A percentile compares a stretch with the other conserved stretches of the same genome.
phyloP scores from a whole-genome alignment of 1,139 yeast genomes.

The Diutina sp. region DNA sequence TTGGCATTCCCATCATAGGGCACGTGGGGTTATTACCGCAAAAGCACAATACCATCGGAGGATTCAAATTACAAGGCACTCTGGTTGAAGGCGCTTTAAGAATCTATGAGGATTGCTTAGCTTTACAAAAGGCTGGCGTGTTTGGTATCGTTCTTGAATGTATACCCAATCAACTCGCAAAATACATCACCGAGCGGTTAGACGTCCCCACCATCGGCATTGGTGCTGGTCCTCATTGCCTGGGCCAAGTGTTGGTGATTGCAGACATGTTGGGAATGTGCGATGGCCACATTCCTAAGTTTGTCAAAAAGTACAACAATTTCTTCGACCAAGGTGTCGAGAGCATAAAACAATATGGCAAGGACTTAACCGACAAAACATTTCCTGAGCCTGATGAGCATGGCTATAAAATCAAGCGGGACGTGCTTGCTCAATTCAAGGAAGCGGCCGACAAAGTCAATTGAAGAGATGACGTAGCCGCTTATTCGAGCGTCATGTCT shows the following conservation, averaged over 20 bases:
- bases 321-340: constrained; percentile 35
- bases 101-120: constrained; percentile 56
- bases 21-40: constrained; percentile 94
- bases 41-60: constrained; percentile 65
- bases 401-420: constrained; percentile 60
- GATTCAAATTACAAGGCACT: constrained; percentile 80
- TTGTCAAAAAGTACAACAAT: constrained; percentile 59
- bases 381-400: constrained; percentile 59
- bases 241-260: constrained; percentile 86
- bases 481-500: no score
- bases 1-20: constrained; percentile 86
- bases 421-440: constrained; percentile 41
- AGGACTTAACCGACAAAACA: constrained; percentile 37
- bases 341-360: constrained; percentile 40
- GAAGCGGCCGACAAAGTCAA: not conserved
- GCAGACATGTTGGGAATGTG: constrained; percentile 75
- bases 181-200: constrained; percentile 44
- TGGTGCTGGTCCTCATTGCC: constrained; percentile 79
- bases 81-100: constrained; percentile 38
- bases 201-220: constrained; percentile 83
- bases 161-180: constrained; percentile 66
- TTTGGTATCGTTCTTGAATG: constrained; percentile 74
- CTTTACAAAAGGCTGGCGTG: constrained; percentile 67
- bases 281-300: constrained; percentile 43
- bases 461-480: no score